Conservation (phyloP, 306 rosid genomes). For the Sphenostylis stenocarpa region DNA sequence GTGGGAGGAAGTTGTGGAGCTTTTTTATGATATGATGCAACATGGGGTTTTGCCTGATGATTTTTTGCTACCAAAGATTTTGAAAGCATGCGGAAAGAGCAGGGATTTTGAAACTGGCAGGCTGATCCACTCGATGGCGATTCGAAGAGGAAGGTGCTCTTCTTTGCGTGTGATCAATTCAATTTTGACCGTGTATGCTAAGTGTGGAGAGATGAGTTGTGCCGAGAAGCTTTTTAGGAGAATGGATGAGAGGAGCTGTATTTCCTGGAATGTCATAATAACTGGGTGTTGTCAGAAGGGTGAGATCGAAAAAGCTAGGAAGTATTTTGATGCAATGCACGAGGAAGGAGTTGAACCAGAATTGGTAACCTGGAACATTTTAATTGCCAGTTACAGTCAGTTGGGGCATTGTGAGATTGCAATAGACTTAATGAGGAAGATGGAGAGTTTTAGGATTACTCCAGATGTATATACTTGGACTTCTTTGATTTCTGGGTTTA, state of each 20-base stretch:
- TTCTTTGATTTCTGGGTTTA: constrained; percentile 86
- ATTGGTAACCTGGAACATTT: constrained; percentile 80
- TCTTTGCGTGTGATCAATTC: constrained; percentile 53
- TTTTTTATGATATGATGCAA: constrained; percentile 64
- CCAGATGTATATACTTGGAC: constrained; percentile 99
- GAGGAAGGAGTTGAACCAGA: constrained; percentile 59
- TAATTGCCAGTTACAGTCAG: constrained; percentile 72
- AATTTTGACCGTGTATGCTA: constrained; percentile 67
- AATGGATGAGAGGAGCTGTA: constrained; percentile 61
- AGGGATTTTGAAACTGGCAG: constrained; percentile 51
- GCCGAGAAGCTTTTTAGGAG: constrained; percentile 62
- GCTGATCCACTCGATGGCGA: constrained; percentile 69
- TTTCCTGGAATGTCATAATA: constrained; percentile 76
- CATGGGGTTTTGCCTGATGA: constrained; percentile 72
- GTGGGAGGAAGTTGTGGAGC: constrained; percentile 70
- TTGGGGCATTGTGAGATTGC: constrained; percentile 70
- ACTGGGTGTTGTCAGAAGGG: constrained; percentile 71
- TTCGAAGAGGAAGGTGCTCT: constrained; percentile 51
- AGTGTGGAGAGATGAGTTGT: constrained; percentile 58
- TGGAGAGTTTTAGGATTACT: constrained; percentile 63
- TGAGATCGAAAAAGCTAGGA: constrained; percentile 56
- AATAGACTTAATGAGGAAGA: constrained; percentile 74
- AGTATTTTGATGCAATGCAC: constrained; percentile 63
- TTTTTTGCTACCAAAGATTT: constrained; percentile 68
- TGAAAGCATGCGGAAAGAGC: constrained; percentile 78